Base-by-base conservation (phyloP, 2,329 filamentous ascomycete genomes). In the Aspergillus ruber region DNA sequence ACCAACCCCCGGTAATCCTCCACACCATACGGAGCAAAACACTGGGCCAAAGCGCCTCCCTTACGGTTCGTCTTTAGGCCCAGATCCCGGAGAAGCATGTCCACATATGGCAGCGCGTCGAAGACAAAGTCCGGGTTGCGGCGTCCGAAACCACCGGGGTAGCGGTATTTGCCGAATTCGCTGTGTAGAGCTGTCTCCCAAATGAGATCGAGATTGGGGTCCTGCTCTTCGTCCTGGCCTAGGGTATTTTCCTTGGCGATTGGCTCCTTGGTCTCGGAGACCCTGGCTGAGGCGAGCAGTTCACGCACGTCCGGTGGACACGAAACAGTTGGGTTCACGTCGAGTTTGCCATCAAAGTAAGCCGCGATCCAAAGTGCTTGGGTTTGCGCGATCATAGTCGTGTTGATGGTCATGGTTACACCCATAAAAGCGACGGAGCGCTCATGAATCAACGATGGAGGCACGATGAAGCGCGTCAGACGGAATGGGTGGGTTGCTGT, bases 81-180 rank as follows among this genome's bases (percentile, higher is more conserved):
- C 47, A 90, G 57, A 62, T 91, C 86, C 4, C 70, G 67, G 50
- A 87, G 61, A 59, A 91, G 63, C 58, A 84, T 58, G 64, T 90
- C 86, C 15, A 88, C 62, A 59, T 89, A 93, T 3, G 85, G 85
- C 46, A 91, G 63, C 0, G 78, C 78, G 63, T 93, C 88, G 59
- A 91, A 90, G 15, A 87, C 82, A 54, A 90, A 83, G 62, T 88
- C 85, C 0, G 68, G 66, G 9, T 67, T 65, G 2, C 61, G 58
- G 9, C 71, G 73, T 1, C 85, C 85, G 58, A 81, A 83, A 0
- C 85, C 85, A 1, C 53, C 64, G 0, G 64, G 66, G 56, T 86
- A 86, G 21, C 86, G 75, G 78, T 83, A 84, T 53, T 76, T 81
- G 4, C 84, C 83, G 61, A 85, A 91, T 33, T 85, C 80, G 17